Conservation (phyloP, 2,329 filamentous ascomycete species). For the Epichloe sp. region DNA sequence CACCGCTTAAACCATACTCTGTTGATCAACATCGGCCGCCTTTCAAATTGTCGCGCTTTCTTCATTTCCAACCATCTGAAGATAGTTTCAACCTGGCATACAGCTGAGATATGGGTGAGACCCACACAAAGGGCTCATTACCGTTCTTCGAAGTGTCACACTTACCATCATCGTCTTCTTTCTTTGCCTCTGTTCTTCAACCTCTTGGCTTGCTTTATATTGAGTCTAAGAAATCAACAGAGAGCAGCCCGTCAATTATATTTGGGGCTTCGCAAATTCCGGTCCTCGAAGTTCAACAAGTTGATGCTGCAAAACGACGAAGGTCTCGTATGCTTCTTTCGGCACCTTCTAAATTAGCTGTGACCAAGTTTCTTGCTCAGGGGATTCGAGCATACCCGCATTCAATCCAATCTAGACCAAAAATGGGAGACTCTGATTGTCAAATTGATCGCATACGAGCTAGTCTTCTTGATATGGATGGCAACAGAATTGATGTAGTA, state of each 20-base stretch:
- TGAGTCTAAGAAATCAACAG: not conserved
- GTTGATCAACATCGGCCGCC: too few species aligned
- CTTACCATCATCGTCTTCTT: constrained; percentile 67
- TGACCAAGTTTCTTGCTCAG: constrained; percentile 58
- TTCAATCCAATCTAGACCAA: constrained; percentile 19
- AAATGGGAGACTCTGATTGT: not conserved
- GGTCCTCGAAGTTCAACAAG: constrained; percentile 33
- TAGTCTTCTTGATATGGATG: constrained; percentile 65
- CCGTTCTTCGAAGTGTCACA: constrained; percentile 56
- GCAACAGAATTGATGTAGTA: constrained; percentile 72
- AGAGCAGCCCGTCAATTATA: constrained; percentile 22
- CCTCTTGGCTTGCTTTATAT: constrained; percentile 61
- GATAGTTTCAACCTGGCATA: too few species aligned
- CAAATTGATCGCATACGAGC: constrained; percentile 19
- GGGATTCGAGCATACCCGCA: constrained; percentile 51
- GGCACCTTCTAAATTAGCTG: constrained; percentile 50
- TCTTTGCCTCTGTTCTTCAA: constrained; percentile 68
- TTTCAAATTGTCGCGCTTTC: too few species aligned
- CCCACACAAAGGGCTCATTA: constrained; percentile 9
- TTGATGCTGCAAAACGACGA: constrained; percentile 19
- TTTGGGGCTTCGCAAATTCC: constrained; percentile 26
- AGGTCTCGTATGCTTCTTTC: constrained; percentile 49
- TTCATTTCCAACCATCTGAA: too few species aligned
- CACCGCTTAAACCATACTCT: too few species aligned
- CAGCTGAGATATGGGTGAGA: too few species aligned